Evolutionary conservation across 2,329 filamentous ascomycete genomes (phyloP).

Genomic region (Colletotrichum liriopes): DNA sequence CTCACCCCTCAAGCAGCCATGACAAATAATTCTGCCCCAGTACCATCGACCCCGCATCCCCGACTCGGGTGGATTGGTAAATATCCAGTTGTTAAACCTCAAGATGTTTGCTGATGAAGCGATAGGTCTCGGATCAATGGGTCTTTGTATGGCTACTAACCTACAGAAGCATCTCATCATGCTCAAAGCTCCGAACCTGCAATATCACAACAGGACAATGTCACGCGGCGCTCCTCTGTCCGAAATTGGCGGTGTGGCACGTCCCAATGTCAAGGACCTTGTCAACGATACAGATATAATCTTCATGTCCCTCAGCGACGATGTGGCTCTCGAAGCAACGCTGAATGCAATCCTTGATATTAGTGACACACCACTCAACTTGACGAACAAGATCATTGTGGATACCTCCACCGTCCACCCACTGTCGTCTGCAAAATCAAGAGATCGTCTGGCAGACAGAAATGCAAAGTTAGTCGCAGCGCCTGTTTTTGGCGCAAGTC

Average conservation of each 20-base stretch:
- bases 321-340: constrained; percentile 55
- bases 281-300: constrained; percentile 52
- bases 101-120: background rate
- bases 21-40: background rate
- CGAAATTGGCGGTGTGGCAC: constrained; percentile 48
- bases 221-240: constrained; percentile 57
- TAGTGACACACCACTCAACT: constrained; percentile 20
- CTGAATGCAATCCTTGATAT: constrained; percentile 51
- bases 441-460: constrained; percentile 48
- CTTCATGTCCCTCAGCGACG: constrained; percentile 61
- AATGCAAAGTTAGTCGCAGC: constrained; percentile 59
- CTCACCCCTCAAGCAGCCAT: background rate
- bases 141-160: constrained; percentile 64
- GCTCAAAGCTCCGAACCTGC: constrained; percentile 48
- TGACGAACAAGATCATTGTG: constrained; percentile 59
- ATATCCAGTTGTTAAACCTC: background rate
- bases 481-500: constrained; percentile 67
- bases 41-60: background rate
- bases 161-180: constrained; percentile 59
- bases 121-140: constrained; percentile 67
- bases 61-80: constrained; percentile 41
- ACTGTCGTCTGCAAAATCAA: constrained; percentile 53
- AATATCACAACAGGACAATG: constrained; percentile 64
- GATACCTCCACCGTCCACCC: constrained; percentile 69
- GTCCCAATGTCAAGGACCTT: constrained; percentile 47